Conservation (phyloP, 495 filamentous ascomycete genomes). For the Neurospora africana region DNA sequence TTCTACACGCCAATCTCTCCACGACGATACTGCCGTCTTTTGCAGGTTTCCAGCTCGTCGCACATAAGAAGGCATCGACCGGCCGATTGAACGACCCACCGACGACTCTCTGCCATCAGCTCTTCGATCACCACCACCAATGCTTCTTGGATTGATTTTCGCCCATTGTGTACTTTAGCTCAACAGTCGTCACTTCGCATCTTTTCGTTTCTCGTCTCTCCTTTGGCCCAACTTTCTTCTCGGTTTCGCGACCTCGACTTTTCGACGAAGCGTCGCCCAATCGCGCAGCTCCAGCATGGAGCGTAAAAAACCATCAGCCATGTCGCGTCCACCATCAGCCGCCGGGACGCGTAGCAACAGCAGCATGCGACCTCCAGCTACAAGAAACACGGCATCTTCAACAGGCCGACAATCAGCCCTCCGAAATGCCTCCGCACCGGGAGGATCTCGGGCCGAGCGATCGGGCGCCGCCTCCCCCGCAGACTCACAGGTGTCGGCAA, state of each 20-base stretch:
- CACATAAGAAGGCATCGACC: neutral
- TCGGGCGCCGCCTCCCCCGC: conserved; percentile 52
- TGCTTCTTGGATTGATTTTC: neutral
- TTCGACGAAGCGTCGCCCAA: neutral
- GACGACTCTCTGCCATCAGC: neutral
- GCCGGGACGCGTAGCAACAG: conserved; percentile 12
- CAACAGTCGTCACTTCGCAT: conserved; percentile 1
- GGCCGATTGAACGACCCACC: neutral
- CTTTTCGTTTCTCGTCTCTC: neutral
- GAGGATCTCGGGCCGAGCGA: conserved; percentile 27
- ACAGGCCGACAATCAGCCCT: conserved; percentile 4
- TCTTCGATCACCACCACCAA: neutral
- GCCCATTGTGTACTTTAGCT: neutral
- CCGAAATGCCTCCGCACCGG: conserved; percentile 10
- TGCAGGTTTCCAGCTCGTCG: neutral
- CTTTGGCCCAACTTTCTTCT: neutral
- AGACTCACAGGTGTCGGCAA: conserved; percentile 47
- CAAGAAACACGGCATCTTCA: conserved; percentile 4
- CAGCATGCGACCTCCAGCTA: conserved; percentile 20
- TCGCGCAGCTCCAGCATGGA: conserved; percentile 19
- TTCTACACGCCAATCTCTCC: neutral
- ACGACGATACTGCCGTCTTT: neutral
- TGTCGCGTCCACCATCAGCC: conserved; percentile 6
- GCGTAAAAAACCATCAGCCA: conserved; percentile 20
- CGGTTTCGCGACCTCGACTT: neutral